Conservation (phyloP, 2,329 filamentous ascomycete species). For the Alternaria burnsii region DNA sequence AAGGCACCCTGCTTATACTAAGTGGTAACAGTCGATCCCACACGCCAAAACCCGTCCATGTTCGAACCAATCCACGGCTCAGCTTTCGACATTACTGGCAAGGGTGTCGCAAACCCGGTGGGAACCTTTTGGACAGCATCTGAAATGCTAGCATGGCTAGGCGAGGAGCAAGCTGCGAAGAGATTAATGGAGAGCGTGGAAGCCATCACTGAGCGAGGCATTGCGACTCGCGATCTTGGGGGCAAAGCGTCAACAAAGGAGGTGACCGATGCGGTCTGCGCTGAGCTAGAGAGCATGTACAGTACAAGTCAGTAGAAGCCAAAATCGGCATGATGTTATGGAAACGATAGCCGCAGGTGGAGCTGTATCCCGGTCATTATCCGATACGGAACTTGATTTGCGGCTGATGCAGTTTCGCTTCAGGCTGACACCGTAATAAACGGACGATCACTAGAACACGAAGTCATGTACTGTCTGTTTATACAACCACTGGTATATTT, state of each 20-base stretch:
- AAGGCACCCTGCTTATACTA: not conserved
- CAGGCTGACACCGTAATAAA: not conserved
- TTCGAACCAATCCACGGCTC: slow-evolving; percentile 70
- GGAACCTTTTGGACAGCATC: slow-evolving; percentile 67
- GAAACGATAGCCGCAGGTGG: not conserved
- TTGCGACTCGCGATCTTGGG: slow-evolving; percentile 64
- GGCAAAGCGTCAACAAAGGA: slow-evolving; percentile 55
- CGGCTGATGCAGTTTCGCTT: not conserved
- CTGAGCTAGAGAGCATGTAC: slow-evolving; percentile 45
- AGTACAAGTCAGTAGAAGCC: not conserved
- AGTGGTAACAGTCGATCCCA: slow-evolving; percentile 63
- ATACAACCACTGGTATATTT: not conserved
- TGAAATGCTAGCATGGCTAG: slow-evolving; percentile 67
- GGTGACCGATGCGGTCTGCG: slow-evolving; percentile 55
- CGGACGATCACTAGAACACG: not conserved
- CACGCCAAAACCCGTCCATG: slow-evolving; percentile 66
- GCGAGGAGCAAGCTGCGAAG: slow-evolving; percentile 61
- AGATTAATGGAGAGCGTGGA: slow-evolving; percentile 63
- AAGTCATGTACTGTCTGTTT: not conserved
- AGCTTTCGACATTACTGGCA: slow-evolving; percentile 67
- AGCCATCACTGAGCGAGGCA: slow-evolving; percentile 60
- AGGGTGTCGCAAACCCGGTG: slow-evolving; percentile 66
- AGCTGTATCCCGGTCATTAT: not conserved
- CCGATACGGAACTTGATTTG: not conserved
- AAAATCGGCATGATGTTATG: not conserved